These are phyloP conservation scores for Medicago ruthenica DNA, from an alignment of 306 rosid genomes.

Conservation along the genomic window DNA sequence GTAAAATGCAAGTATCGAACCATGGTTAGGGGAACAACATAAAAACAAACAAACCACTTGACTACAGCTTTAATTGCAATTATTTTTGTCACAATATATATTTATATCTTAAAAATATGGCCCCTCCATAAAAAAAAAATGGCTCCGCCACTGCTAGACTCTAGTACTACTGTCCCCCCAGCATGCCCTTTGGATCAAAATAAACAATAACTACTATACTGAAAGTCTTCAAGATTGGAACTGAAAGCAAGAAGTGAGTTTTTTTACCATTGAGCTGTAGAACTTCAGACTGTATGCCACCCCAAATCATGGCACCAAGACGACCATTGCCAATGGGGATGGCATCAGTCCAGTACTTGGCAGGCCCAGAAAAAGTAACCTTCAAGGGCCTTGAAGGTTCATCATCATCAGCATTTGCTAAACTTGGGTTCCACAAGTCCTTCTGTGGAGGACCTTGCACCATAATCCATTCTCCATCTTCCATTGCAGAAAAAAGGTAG, in stretches of 20 bases:
- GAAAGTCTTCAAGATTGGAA: background rate
- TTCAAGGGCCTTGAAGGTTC: conserved; percentile 60
- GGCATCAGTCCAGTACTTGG: conserved; percentile 84
- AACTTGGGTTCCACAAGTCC: conserved; percentile 64
- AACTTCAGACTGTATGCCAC: conserved; percentile 71
- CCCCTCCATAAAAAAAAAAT: too few relatives aligned
- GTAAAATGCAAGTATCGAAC: too few relatives aligned
- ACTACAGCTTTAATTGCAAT: too few relatives aligned
- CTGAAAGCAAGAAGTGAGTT: background rate
- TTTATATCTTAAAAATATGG: too few relatives aligned
- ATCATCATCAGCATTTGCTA: conserved; percentile 31
- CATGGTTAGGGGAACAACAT: too few relatives aligned
- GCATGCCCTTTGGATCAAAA: background rate
- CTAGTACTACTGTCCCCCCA: too few relatives aligned
- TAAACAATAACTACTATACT: background rate
- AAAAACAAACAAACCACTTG: too few relatives aligned
- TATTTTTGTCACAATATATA: too few relatives aligned
- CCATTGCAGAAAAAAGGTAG: conserved; percentile 38
- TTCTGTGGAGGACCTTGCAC: conserved; percentile 55
- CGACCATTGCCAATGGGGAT: conserved; percentile 92
- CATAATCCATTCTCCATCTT: conserved; percentile 60
- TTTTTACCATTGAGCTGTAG: conserved; percentile 85
- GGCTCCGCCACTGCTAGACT: too few relatives aligned
- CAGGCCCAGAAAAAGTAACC: conserved; percentile 67
- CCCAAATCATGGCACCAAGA: conserved; percentile 96